Evolutionary conservation across 108 stramenopile species (phyloP), one percentile per base, ranked within the genome.

Genomic region (Cyclotella choctawhatcheeana): DNA sequence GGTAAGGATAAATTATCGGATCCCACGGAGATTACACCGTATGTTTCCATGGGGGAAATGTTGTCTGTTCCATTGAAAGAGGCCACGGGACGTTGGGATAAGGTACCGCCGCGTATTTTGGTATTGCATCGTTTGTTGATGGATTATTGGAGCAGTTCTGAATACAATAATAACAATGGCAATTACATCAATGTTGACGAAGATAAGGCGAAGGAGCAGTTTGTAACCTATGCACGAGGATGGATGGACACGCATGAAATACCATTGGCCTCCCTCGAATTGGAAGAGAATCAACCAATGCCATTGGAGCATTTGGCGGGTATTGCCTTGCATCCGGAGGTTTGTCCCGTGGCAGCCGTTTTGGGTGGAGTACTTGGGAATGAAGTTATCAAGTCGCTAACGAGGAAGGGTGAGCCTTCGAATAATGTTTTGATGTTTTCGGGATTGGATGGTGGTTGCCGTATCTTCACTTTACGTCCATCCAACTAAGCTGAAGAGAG

Each of bases 331-430:
- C 73, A 81, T 58, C 88, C 89, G 1, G 94, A 97, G 59, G 61
- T 97, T 2, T 83, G 89, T 27, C 93, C 96, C 2, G 95, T 97
- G 18, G 93, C 91, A 59, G 93, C 97, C 16, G 94, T 97, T 13
- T 63, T 97, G 58, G 97, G 97, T 33, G 97, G 97, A 16, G 82
- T 97, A 33, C 48, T 98, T 21, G 97, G 97, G 20, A 97, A 97
- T 74, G 97, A 97, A 83, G 84, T 96, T 45, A 92, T 97, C 86
- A 97, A 97, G 67, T 85, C 87, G 3, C 83, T 97, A 63, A 89
- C 83, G 53, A 89, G 91, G n/a, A 94, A 93, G 71, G 97, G 93
- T 54, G 90, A 91, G 70, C 97, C 97, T 13, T 91, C 92, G 55
- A 91, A 93, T 65, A 97, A 97, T 74, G 81, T 92, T 8, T 67